These are phyloP conservation scores for Aciculosporium take DNA, from an alignment of 2,329 filamentous ascomycete genomes.

Conservation along the genomic window DNA sequence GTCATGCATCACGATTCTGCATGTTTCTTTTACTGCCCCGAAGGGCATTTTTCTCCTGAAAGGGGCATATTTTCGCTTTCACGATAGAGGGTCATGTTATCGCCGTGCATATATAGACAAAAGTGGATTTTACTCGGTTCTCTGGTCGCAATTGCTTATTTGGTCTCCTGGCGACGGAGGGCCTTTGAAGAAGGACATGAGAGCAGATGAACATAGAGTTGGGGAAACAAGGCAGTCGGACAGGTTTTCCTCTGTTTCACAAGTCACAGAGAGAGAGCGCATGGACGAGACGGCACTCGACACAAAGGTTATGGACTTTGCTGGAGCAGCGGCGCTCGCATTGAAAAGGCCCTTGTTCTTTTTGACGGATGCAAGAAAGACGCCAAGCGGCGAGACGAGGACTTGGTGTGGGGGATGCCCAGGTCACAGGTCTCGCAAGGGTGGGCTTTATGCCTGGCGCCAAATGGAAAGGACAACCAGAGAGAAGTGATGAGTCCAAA, in stretches of 20 bases:
- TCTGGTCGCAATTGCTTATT: slow-evolving; percentile 29
- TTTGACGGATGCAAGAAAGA: slow-evolving; percentile 10
- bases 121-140: slow-evolving; percentile 51
- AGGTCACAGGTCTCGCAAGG: neutral
- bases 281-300: slow-evolving; percentile 22
- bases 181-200: slow-evolving; percentile 11
- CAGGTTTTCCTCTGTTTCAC: slow-evolving; percentile 20
- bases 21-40: slow-evolving; percentile 24
- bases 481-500: slow-evolving; percentile 27
- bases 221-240: slow-evolving; percentile 19
- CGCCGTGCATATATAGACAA: slow-evolving; percentile 44
- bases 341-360: slow-evolving; percentile 16
- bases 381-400: neutral
- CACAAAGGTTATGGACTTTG: slow-evolving; percentile 24
- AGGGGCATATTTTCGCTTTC: slow-evolving; percentile 26
- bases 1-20: slow-evolving; percentile 20
- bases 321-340: slow-evolving; percentile 17
- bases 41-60: slow-evolving; percentile 16
- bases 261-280: slow-evolving; percentile 16
- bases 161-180: slow-evolving; percentile 19
- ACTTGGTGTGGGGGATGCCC: neutral
- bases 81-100: slow-evolving; percentile 31
- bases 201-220: slow-evolving; percentile 20
- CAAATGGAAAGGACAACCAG: slow-evolving; percentile 16
- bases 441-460: slow-evolving; percentile 10